Evolutionary conservation across 495 filamentous ascomycete genomes (phyloP).

Genomic region (Penicillium subrubescens): DNA sequence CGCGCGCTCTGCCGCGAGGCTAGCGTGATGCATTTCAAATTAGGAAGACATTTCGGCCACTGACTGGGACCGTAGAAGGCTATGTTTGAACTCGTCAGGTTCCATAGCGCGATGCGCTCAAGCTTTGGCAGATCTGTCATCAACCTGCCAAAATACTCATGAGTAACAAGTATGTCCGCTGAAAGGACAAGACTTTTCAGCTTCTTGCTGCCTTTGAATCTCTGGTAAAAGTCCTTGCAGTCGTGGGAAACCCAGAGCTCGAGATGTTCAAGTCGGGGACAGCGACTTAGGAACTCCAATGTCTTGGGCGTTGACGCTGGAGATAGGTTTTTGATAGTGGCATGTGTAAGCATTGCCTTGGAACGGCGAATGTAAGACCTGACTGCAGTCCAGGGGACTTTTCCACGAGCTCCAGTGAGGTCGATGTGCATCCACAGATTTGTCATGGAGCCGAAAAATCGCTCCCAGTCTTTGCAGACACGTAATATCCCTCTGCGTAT

Average conservation of each 20-base stretch:
- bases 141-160: constrained; percentile 39
- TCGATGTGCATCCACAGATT: constrained; percentile 56
- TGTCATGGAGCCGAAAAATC: constrained; percentile 44
- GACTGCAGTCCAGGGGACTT: constrained; percentile 43
- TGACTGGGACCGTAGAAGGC: constrained; percentile 5
- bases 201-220: constrained; percentile 36
- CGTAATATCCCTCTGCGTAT: constrained; percentile 45
- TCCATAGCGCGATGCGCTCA: constrained; percentile 42
- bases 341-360: constrained; percentile 41
- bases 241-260: constrained; percentile 29
- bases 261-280: constrained; percentile 40
- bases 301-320: constrained; percentile 26
- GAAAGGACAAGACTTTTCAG: constrained; percentile 48
- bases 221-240: constrained; percentile 29
- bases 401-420: constrained; percentile 43
- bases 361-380: constrained; percentile 47
- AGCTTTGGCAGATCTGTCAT: constrained; percentile 42
- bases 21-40: constrained; percentile 39
- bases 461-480: constrained; percentile 56
- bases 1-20: constrained; percentile 11
- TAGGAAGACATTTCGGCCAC: constrained; percentile 39
- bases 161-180: constrained; percentile 31
- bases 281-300: constrained; percentile 40
- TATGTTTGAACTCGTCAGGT: constrained; percentile 20
- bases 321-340: constrained; percentile 39